These are phyloP conservation scores for Solanum pennellii DNA, from an alignment of 257 asterid genomes.

Conservation along the genomic window DNA sequence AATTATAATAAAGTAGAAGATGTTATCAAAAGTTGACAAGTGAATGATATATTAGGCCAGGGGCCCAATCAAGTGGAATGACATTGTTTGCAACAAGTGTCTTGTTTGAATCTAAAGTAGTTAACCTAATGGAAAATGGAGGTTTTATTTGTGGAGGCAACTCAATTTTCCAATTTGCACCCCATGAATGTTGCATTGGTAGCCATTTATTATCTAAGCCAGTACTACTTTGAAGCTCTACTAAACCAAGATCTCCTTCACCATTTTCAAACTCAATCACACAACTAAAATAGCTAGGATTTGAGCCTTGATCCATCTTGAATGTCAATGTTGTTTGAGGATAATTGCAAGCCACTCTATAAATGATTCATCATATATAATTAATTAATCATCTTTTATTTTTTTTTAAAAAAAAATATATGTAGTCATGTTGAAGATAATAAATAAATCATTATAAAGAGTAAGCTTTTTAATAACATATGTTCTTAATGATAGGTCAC, in stretches of 20 bases:
- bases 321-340: background rate
- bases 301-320: constrained; percentile 16
- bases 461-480: background rate
- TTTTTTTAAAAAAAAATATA: too few species aligned
- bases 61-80: constrained; percentile 24
- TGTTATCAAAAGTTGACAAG: constrained; percentile 1
- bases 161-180: constrained; percentile 13
- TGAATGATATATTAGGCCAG: constrained; percentile 4
- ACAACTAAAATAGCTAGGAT: constrained; percentile 8
- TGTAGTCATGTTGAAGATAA: background rate
- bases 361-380: background rate
- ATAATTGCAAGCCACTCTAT: constrained; percentile 22
- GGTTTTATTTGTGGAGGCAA: background rate
- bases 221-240: background rate
- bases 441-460: too few species aligned
- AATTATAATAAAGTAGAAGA: background rate
- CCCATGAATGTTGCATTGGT: constrained; percentile 22
- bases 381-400: background rate
- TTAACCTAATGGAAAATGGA: constrained; percentile 24
- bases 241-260: constrained; percentile 28
- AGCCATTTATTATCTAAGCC: background rate
- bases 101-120: constrained; percentile 3
- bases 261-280: constrained; percentile 19
- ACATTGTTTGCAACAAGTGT: background rate
- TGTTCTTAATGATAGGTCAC: background rate